Evolutionary conservation across 1,284 basidiomycete species (phyloP), one percentile per base, ranked within the genome.

Genomic region (Rhodotorula sp.): DNA sequence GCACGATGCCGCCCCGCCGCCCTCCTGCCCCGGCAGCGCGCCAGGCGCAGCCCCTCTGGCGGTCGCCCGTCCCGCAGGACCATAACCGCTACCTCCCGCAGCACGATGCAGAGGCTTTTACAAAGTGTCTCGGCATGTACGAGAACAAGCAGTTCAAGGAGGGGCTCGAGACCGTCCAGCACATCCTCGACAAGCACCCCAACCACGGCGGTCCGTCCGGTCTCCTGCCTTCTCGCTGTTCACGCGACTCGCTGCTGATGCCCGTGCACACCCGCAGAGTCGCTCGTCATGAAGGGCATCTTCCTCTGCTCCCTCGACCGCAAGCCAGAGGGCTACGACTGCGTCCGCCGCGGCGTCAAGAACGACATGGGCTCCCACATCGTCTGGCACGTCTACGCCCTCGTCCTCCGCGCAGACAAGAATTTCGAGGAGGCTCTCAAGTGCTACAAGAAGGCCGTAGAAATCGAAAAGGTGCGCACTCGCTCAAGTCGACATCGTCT

Each of bases 331-430:
- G 94, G 94, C 29, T 84, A 92, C 70, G 89, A 90, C 46, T 85
- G 96, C 71, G 92, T 97, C 70, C 91, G 91, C 83, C 89, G 91
- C 75, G 97, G 94, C 59, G 87, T 97, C 74, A 88, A 89, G 70
- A 87, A 91, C 72, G 94, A 98, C 83, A 85, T 96, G 71, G 92
- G 89, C 50, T 94, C 91, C 36, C 96, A 99, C 81, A 97, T 99
- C 80, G 91, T 90, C 80, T 99, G 97, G 96, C 97, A 99, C 81
- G 95, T 99, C 72, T 91, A 94, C 79, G 97, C 94, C 57, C 89
- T 97, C 78, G 88, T 96, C 46, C 91, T 94, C 80, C 92, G 94
- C 82, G 90, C 89, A 56, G 91, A 95, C 81, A 92, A 90, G 82
- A 93, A 94, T 80, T 95, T 84, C 79, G 90, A 91, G 77, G 91